Evolutionary conservation across 495 filamentous ascomycete species (phyloP).

Genomic region (Talaromyces wortmannii): DNA sequence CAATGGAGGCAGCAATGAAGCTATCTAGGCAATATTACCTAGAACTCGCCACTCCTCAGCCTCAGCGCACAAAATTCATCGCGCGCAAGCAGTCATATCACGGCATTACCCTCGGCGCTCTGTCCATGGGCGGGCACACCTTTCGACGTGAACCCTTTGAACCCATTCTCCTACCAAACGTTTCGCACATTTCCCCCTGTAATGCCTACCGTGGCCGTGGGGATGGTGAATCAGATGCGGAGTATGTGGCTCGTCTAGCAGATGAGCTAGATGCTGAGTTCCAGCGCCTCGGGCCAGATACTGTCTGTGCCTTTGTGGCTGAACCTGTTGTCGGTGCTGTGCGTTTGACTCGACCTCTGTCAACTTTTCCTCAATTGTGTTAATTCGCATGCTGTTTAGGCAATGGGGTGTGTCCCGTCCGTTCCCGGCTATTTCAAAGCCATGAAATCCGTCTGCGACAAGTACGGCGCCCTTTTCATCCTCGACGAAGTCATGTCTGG

Average conservation of each 20-base stretch:
- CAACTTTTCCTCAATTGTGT: neutral
- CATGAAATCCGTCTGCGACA: slow-evolving; percentile 55
- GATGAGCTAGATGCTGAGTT: slow-evolving; percentile 73
- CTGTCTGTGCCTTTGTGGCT: slow-evolving; percentile 68
- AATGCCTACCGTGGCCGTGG: slow-evolving; percentile 54
- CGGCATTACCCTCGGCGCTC: slow-evolving; percentile 62
- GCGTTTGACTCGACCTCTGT: slow-evolving; percentile 10
- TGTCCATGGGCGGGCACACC: slow-evolving; percentile 58
- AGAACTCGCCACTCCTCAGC: slow-evolving; percentile 42
- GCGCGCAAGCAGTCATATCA: slow-evolving; percentile 67
- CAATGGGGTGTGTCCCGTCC: slow-evolving; percentile 56
- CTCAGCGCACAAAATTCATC: slow-evolving; percentile 53
- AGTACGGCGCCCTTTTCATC: slow-evolving; percentile 61
- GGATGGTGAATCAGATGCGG: slow-evolving; percentile 33
- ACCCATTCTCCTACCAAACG: slow-evolving; percentile 54
- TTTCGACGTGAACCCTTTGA: slow-evolving; percentile 58
- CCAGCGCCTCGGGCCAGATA: slow-evolving; percentile 59
- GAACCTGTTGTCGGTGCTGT: slow-evolving; percentile 63
- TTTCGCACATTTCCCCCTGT: slow-evolving; percentile 63
- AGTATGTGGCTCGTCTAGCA: slow-evolving; percentile 53
- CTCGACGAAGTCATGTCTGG: slow-evolving; percentile 79
- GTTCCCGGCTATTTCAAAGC: slow-evolving; percentile 58
- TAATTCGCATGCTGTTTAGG: slow-evolving; percentile 10
- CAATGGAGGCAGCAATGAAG: slow-evolving; percentile 63
- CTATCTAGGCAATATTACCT: slow-evolving; percentile 56